phyloP scores from a whole-genome alignment of 2,329 filamentous ascomycete genomes.

The Tolypocladium ophioglossoides region DNA sequence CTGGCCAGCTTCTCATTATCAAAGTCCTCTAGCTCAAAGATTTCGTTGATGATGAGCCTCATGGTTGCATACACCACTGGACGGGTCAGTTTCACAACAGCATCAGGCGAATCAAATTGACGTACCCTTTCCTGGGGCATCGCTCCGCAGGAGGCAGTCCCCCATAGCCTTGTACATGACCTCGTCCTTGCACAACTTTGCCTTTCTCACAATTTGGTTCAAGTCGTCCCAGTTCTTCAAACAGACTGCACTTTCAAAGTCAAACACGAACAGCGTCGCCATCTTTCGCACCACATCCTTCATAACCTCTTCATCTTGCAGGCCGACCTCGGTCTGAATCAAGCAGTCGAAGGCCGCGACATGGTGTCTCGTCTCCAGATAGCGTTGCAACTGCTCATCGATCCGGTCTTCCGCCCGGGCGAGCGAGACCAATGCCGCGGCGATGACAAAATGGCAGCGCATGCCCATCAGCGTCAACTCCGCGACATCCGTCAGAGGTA shows the following conservation, averaged over 20 bases:
- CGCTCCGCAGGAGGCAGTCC: slow-evolving; percentile 49
- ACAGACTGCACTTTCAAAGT: slow-evolving; percentile 64
- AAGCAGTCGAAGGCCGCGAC: slow-evolving; percentile 44
- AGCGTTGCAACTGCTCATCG: slow-evolving; percentile 46
- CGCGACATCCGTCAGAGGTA: slow-evolving; percentile 25
- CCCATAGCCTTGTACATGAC: slow-evolving; percentile 51
- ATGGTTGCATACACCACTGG: slow-evolving; percentile 42
- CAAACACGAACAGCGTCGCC: slow-evolving; percentile 59
- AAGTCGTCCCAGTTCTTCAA: slow-evolving; percentile 60
- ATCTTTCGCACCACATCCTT: slow-evolving; percentile 51
- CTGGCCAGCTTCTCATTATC: slow-evolving; percentile 53
- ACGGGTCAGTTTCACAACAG: neutral
- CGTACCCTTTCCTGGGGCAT: slow-evolving; percentile 39
- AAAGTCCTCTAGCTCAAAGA: slow-evolving; percentile 46
- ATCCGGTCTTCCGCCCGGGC: slow-evolving; percentile 40
- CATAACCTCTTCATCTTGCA: slow-evolving; percentile 30
- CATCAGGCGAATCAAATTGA: neutral
- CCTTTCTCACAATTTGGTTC: slow-evolving; percentile 44
- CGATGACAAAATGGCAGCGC: slow-evolving; percentile 60
- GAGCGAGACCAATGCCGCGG: slow-evolving; percentile 38
- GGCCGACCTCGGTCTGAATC: slow-evolving; percentile 27
- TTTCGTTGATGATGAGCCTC: slow-evolving; percentile 59
- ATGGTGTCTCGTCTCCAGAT: slow-evolving; percentile 49
- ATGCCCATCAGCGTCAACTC: slow-evolving; percentile 50
- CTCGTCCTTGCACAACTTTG: slow-evolving; percentile 31